Evolutionary conservation across 495 filamentous ascomycete genomes (phyloP).

Genomic region (Cenococcum geophilum): DNA sequence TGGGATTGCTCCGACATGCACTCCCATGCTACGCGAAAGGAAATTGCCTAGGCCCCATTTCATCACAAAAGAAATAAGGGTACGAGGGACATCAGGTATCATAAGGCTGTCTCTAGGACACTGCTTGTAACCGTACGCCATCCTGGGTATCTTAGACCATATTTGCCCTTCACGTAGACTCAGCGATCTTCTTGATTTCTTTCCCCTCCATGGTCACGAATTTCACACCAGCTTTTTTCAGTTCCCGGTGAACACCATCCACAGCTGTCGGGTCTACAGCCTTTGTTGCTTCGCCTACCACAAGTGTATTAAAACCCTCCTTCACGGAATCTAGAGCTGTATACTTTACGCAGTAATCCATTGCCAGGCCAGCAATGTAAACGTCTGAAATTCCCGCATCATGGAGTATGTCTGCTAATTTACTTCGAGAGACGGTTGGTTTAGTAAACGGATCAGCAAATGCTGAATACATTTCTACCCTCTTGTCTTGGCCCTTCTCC

Average conservation of each 20-base stretch:
- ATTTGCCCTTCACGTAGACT: slow-evolving; percentile 2
- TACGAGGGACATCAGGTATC: too few relatives aligned
- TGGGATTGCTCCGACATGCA: too few relatives aligned
- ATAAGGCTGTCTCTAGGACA: too few relatives aligned
- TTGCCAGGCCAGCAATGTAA: slow-evolving; percentile 78
- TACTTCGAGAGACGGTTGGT: slow-evolving; percentile 43
- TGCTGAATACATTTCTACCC: slow-evolving; percentile 86
- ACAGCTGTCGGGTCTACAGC: slow-evolving; percentile 58
- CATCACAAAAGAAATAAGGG: too few relatives aligned
- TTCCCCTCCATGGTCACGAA: slow-evolving; percentile 47
- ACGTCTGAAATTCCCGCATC: slow-evolving; percentile 62
- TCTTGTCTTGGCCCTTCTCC: slow-evolving; percentile 66
- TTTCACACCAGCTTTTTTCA: slow-evolving; percentile 49
- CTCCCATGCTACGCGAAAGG: too few relatives aligned
- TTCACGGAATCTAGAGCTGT: slow-evolving; percentile 71
- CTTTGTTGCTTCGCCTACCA: slow-evolving; percentile 72
- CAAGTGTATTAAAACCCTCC: slow-evolving; percentile 69
- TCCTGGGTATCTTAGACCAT: background rate
- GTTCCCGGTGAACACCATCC: slow-evolving; percentile 50
- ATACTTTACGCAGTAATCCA: slow-evolving; percentile 80
- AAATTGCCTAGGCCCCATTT: too few relatives aligned
- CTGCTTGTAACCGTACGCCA: too few relatives aligned
- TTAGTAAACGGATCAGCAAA: slow-evolving; percentile 72
- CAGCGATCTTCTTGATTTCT: slow-evolving; percentile 31
- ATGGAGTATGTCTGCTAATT: slow-evolving; percentile 53